Evolutionary conservation across 2,329 filamentous ascomycete genomes (phyloP), one percentile per base, ranked within the genome.

Genomic region (Xylaria multiplex): DNA sequence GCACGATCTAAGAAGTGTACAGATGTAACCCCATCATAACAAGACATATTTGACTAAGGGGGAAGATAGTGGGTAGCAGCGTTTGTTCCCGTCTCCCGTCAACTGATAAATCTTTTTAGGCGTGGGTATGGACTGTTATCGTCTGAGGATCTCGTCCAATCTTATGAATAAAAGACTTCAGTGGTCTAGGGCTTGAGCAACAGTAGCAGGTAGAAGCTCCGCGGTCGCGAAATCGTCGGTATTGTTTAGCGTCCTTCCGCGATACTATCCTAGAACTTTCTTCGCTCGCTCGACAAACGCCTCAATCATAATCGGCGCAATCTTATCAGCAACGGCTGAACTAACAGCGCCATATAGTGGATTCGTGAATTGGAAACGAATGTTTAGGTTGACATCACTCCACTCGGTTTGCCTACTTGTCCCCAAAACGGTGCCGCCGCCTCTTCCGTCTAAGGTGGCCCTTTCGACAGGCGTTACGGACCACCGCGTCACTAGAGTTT

Each of bases 271-370:
- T 72, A 86, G 77, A 54, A 93, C 77, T 73, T 86, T 82, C 75
- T 82, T 83, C 6, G 96, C 93, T 75, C 92, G 85, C 79, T 88
- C 87, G 81, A 97, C 94, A 82, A 99, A 99, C 0, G 96, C 95
- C 78, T 92, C 90, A 70, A 98, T 91, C 93, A 99, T 97, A 70
- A 91, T 84, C 3, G 88, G 89, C 1, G 93, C 95, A 69, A 97
- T 89, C 80, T 92, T 93, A 37, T 93, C 91, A 70, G 93, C 93
- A 27, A 96, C 90, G 40, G 92, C 90, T 43, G 89, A 86, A 77
- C 94, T 96, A 76, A 97, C 83, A 22, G 91, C 88, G 48, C 89
- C 90, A 81, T 97, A 96, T 63, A 97, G 78, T n/a, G 94, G 93
- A 79, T 94, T 98, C 72, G 88, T 85, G 77, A 99, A 97, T 78